A percentile compares a stretch with the other conserved stretches of the same genome.
These are phyloP conservation scores for Elsinoe perseae DNA, from an alignment of 2,329 filamentous ascomycete species.

Conservation along the genomic window DNA sequence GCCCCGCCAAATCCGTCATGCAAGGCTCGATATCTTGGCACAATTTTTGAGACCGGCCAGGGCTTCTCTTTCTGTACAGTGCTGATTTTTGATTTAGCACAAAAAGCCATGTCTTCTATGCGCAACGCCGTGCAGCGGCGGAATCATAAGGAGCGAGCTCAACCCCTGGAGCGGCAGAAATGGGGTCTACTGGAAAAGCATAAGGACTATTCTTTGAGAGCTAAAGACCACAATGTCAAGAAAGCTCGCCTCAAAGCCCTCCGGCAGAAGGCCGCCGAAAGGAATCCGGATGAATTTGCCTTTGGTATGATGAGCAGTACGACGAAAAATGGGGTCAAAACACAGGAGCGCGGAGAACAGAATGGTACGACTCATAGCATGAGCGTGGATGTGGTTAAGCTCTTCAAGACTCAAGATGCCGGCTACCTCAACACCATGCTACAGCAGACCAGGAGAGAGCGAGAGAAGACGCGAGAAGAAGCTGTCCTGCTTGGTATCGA, in stretches of 20 bases:
- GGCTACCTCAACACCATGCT: conserved; percentile 53
- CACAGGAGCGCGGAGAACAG: conserved; percentile 39
- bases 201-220: conserved; percentile 66
- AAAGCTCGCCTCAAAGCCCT: conserved; percentile 52
- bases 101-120: conserved; percentile 46
- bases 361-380: conserved; percentile 27
- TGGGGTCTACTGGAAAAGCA: conserved; percentile 93
- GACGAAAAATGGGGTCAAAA: conserved; percentile 40
- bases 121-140: conserved; percentile 64
- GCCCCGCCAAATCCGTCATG: not conserved
- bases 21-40: not conserved
- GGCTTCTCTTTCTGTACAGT: not conserved
- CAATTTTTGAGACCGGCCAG: not conserved
- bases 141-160: conserved; percentile 82
- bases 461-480: conserved; percentile 41
- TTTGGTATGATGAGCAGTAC: conserved; percentile 55
- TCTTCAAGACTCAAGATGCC: conserved; percentile 59
- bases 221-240: conserved; percentile 56
- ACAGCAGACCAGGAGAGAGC: conserved; percentile 48
- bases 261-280: conserved; percentile 51
- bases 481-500: conserved; percentile 32
- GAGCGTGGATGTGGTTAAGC: conserved; percentile 51
- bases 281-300: conserved; percentile 60
- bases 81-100: not conserved
- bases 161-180: conserved; percentile 73